Base-by-base conservation (phyloP, 2,329 filamentous ascomycete genomes). In the Myotisia sp. region DNA sequence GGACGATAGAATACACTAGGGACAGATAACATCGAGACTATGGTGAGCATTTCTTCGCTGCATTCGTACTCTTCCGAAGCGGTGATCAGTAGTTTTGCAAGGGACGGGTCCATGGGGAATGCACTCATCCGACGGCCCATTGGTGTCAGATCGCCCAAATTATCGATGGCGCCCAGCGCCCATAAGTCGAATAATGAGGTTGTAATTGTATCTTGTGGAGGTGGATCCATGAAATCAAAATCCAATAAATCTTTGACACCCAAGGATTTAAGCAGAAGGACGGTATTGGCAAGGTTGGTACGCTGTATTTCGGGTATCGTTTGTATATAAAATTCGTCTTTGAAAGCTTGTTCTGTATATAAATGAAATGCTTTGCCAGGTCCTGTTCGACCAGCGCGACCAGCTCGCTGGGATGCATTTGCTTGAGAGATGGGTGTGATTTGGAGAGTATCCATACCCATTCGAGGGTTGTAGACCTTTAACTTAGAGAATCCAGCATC, bases 221-320 rank as follows among this genome's bases (percentile, higher is more conserved):
- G 90, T 2, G 90, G 90, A 46, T 98, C 90, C 87, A 98, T 95
- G 48, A 98, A 98, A 54, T 95, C 85, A 51, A 98, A 98, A 55
- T 98, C 87, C 1, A 98, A 62, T 6, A 98, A 66, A 46, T 98
- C 86, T 51, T 83, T 87, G 12, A 98, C 87, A 0, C 90, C 90
- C 0, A 98, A 70, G 0, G 84, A 93, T 53, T 98, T 98, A 29
- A 98, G 69, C 31, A 98, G 72, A 9, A 98, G 67, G 3, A 98
- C 87, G 0, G 86, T 95, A 48, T 95, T 95, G 49, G 84, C 79
- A 2, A 98, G 71, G 48, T 95, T 98, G 0, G 90, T 98, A 12
- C 90, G 74, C 58, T 98, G 90, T 26, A 98, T 95, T 53, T 98
- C 90, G 0, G 90, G 90, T 30, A 98, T 98, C 0, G 90, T 93